These are phyloP conservation scores for Isatis lusitanica DNA, from an alignment of 441 rosid genomes.

Conservation along the genomic window DNA sequence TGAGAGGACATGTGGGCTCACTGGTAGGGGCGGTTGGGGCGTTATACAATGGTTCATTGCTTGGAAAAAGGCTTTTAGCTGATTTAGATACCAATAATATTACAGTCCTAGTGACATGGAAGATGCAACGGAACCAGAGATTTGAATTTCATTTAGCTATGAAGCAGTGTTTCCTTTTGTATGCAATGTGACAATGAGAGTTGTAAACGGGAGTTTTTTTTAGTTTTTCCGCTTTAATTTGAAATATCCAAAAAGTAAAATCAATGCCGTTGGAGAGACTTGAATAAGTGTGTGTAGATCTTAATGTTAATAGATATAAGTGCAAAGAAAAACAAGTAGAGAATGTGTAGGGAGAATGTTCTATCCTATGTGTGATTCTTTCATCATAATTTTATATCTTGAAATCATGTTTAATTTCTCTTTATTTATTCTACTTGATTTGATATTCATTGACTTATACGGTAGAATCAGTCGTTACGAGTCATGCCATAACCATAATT, in stretches of 20 bases:
- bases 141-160: not conserved
- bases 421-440: no score
- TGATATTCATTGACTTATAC: no score
- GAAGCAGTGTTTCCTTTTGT: not conserved
- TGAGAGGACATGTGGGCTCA: no score
- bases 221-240: not conserved
- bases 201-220: not conserved
- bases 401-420: no score
- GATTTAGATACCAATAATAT: conserved; percentile 14
- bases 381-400: no score
- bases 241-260: not conserved
- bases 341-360: no score
- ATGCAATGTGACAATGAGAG: not conserved
- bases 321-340: no score
- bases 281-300: not conserved
- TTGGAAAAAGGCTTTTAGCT: not conserved
- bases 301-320: no score
- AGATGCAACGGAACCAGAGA: not conserved
- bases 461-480: no score
- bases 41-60: not conserved
- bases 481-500: no score
- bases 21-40: no score
- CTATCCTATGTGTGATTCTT: no score
- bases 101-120: not conserved
- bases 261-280: not conserved